Conservation (phyloP, 2,329 filamentous ascomycete species). For the Tetracladium maxilliforme region DNA sequence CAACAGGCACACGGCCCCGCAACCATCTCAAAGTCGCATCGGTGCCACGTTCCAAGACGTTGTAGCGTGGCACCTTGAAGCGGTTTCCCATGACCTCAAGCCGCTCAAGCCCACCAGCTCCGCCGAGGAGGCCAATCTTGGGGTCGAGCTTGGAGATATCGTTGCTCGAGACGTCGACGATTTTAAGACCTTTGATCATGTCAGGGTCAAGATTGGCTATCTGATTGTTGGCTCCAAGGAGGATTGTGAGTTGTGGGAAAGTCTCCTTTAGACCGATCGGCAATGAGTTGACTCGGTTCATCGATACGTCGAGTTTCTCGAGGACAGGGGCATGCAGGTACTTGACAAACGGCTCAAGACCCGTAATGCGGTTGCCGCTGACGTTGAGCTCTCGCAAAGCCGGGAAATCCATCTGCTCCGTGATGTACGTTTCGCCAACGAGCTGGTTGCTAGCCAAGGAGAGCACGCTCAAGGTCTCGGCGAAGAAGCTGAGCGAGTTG, state of each 20-base stretch:
- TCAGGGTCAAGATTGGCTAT: constrained; percentile 60
- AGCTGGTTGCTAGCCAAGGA: constrained; percentile 66
- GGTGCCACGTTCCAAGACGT: constrained; percentile 73
- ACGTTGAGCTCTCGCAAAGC: constrained; percentile 66
- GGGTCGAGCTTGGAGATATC: constrained; percentile 73
- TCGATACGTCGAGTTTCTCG: constrained; percentile 64
- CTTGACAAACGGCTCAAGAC: constrained; percentile 48
- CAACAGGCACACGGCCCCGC: constrained; percentile 55
- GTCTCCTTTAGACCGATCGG: constrained; percentile 44
- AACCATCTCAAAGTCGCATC: constrained; percentile 74
- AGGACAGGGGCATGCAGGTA: constrained; percentile 61
- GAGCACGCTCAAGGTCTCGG: constrained; percentile 53
- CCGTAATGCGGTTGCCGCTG: constrained; percentile 57
- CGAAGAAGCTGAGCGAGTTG: constrained; percentile 54
- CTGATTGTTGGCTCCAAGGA: constrained; percentile 69
- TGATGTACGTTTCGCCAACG: constrained; percentile 47
- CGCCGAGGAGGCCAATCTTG: constrained; percentile 62
- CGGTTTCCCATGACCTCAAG: constrained; percentile 74
- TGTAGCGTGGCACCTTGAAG: constrained; percentile 77
- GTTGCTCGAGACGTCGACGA: constrained; percentile 73
- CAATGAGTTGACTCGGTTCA: constrained; percentile 64
- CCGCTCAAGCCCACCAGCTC: constrained; percentile 39
- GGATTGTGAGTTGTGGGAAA: constrained; percentile 56
- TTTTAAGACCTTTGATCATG: constrained; percentile 56
- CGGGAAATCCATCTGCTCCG: constrained; percentile 52